Percentiles rank a stretch among this genome's conserved stretches.
Evolutionary conservation across 805 yeast species (phyloP).

Genomic region (Schizosaccharomyces pombe): DNA sequence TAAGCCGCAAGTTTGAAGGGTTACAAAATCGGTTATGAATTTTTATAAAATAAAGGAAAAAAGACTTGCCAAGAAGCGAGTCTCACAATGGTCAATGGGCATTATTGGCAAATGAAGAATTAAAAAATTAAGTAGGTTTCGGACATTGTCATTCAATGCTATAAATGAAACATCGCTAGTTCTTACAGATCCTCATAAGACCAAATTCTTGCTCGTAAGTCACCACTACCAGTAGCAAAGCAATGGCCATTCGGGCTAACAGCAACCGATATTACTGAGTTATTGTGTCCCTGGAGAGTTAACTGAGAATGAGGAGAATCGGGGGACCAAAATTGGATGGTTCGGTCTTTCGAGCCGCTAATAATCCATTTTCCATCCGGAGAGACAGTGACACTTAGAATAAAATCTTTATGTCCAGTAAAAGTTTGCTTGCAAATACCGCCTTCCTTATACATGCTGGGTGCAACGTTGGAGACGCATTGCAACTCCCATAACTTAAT

Average conservation of each 20-base stretch:
- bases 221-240: constrained; percentile 94
- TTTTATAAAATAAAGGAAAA: too few species aligned
- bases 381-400: constrained; percentile 74
- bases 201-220: constrained; percentile 94
- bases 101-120: too few species aligned
- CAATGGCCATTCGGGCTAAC: constrained; percentile 71
- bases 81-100: too few species aligned
- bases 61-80: too few species aligned
- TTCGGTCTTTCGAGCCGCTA: constrained; percentile 90
- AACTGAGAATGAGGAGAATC: constrained; percentile 71
- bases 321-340: constrained; percentile 92
- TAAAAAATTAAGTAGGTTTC: too few species aligned
- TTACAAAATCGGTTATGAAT: too few species aligned
- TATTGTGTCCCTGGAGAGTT: constrained; percentile 91
- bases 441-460: constrained; percentile 16
- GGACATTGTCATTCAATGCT: too few species aligned
- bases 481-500: constrained; percentile 86
- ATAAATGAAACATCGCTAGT: neutral
- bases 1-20: too few species aligned
- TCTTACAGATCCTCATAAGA: constrained; percentile 14
- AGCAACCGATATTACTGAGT: constrained; percentile 83
- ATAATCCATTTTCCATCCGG: constrained; percentile 79
- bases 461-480: constrained; percentile 21
- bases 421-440: constrained; percentile 65
- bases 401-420: constrained; percentile 90